Evolutionary conservation across 2,329 filamentous ascomycete genomes (phyloP).

Genomic region (Amphichorda felina): DNA sequence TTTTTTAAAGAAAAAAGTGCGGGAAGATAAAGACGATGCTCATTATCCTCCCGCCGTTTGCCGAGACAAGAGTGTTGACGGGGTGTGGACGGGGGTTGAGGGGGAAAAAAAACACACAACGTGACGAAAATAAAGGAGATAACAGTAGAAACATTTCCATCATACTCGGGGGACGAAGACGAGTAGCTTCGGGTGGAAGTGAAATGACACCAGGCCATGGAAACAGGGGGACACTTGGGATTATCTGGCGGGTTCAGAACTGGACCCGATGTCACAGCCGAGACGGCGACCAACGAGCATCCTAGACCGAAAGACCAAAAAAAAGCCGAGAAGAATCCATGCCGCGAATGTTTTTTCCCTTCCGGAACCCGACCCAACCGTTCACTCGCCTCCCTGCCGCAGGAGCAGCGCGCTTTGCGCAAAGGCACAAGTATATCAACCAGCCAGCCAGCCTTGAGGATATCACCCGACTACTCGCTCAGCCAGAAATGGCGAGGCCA

Average conservation of each 20-base stretch:
- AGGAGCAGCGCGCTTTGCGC: slow-evolving; percentile 5
- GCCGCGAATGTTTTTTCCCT: not conserved
- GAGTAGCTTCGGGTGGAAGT: too few relatives aligned
- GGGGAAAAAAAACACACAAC: slow-evolving; percentile 1
- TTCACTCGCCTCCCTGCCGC: not conserved
- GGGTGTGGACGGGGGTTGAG: not conserved
- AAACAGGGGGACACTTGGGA: not conserved
- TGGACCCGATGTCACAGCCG: too few relatives aligned
- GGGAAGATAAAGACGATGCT: not conserved
- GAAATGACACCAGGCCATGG: not conserved
- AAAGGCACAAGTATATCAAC: slow-evolving; percentile 6
- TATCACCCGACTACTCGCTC: slow-evolving; percentile 12
- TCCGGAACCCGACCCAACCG: not conserved
- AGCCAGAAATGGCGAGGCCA: slow-evolving; percentile 7
- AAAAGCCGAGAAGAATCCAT: slow-evolving; percentile 2
- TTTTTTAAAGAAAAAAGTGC: too few relatives aligned
- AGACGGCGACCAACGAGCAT: not conserved
- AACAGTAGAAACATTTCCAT: not conserved
- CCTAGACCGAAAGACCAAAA: not conserved
- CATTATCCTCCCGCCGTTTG: not conserved
- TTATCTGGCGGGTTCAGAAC: not conserved
- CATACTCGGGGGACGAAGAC: not conserved
- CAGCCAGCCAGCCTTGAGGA: slow-evolving; percentile 6
- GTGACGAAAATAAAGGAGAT: not conserved
- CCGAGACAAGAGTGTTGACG: too few relatives aligned